Evolutionary conservation across 768 basidiomycete species (phyloP).

Genomic region (Chalciporus sphaerocephalus): DNA sequence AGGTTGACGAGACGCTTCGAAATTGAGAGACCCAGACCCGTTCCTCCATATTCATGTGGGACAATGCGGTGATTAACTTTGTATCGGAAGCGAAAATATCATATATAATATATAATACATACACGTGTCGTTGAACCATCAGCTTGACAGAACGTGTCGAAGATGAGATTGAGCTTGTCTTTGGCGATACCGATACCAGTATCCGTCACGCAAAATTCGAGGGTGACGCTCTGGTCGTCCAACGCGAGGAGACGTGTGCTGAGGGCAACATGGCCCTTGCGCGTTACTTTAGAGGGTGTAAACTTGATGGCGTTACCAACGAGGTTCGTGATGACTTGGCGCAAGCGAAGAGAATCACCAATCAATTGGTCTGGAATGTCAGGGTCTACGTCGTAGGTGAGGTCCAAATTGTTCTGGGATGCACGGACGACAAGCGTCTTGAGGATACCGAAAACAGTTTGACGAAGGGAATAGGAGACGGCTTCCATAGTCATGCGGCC

Average conservation of each 20-base stretch:
- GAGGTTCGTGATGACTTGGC: slow-evolving; percentile 93
- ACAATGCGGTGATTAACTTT: slow-evolving; percentile 14
- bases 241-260: slow-evolving; percentile 75
- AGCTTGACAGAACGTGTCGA: slow-evolving; percentile 98
- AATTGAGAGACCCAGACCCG: slow-evolving; percentile 93
- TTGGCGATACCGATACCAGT: slow-evolving; percentile 99
- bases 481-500: slow-evolving; percentile 99
- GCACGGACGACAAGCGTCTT: slow-evolving; percentile 98
- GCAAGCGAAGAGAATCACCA: slow-evolving; percentile 89
- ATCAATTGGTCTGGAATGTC: slow-evolving; percentile 96
- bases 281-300: slow-evolving; percentile 72
- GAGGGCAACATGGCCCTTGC: slow-evolving; percentile 87
- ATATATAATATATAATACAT: slow-evolving; percentile 34
- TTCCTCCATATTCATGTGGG: slow-evolving; percentile 89
- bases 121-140: slow-evolving; percentile 97
- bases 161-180: slow-evolving; percentile 96
- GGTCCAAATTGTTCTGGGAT: slow-evolving; percentile 91
- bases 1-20: slow-evolving; percentile 95
- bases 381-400: slow-evolving; percentile 94
- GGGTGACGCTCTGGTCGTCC: slow-evolving; percentile 79
- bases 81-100: slow-evolving; percentile 8
- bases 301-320: slow-evolving; percentile 98
- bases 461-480: slow-evolving; percentile 96
- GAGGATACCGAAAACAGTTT: slow-evolving; percentile 94
- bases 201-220: slow-evolving; percentile 97